These are phyloP conservation scores for Rubroshorea leprosula DNA, from an alignment of 345 rosid genomes.

Conservation along the genomic window DNA sequence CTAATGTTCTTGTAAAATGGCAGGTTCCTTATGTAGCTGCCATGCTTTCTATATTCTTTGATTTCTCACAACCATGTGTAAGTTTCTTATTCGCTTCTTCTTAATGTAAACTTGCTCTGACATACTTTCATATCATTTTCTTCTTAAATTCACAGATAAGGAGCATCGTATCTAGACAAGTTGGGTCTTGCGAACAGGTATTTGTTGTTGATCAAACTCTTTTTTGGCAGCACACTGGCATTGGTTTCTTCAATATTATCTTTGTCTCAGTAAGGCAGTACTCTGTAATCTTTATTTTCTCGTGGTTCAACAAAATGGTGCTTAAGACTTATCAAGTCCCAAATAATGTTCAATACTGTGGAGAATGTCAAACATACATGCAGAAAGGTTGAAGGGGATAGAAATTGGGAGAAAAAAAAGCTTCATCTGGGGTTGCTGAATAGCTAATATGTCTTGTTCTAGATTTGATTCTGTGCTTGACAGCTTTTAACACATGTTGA, in stretches of 20 bases:
- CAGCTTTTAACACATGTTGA: too few species aligned
- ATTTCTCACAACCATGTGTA: conserved; percentile 75
- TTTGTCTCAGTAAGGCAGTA: background rate
- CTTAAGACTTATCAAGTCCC: too few species aligned
- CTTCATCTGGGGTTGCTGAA: too few species aligned
- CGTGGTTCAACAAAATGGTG: background rate
- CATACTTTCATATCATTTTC: background rate
- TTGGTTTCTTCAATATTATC: background rate
- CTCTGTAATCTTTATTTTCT: background rate
- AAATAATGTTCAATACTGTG: too few species aligned
- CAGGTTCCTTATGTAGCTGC: conserved; percentile 87
- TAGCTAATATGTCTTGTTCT: too few species aligned
- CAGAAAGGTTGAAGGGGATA: too few species aligned
- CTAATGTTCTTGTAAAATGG: conserved; percentile 19
- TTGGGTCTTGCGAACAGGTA: conserved; percentile 77
- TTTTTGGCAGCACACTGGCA: background rate
- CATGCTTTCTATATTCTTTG: conserved; percentile 44
- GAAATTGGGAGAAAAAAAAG: too few species aligned
- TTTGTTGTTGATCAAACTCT: background rate
- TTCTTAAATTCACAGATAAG: conserved; percentile 43
- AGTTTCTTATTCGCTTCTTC: conserved; percentile 25
- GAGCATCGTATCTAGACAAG: conserved; percentile 87
- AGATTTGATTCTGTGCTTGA: background rate
- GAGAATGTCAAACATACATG: too few species aligned
- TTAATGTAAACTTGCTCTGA: background rate